phyloP scores from a whole-genome alignment of 306 rosid species.

The Fragaria ananassa region DNA sequence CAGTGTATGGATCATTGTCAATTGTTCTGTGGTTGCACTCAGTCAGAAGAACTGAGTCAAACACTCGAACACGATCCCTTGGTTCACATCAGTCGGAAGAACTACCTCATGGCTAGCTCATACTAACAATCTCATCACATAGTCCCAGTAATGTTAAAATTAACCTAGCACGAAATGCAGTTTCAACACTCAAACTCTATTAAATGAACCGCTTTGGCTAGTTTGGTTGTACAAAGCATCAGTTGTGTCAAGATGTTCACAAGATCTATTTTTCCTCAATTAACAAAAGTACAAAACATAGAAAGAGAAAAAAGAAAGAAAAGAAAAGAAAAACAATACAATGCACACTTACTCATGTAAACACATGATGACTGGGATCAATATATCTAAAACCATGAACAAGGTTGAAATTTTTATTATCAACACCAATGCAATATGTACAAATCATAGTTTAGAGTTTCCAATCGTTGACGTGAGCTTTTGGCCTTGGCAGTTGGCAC shows the following conservation, averaged over 20 bases:
- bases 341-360: not conserved
- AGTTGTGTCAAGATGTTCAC: not conserved
- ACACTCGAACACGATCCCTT: too few relatives aligned
- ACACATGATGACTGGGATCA: not conserved
- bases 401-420: constrained; percentile 7
- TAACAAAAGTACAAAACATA: not conserved
- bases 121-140: too few relatives aligned
- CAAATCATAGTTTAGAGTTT: constrained; percentile 17
- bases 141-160: not conserved
- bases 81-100: too few relatives aligned
- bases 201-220: not conserved
- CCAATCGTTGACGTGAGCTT: constrained; percentile 15
- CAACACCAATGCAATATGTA: constrained; percentile 15
- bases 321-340: not conserved
- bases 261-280: not conserved
- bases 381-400: constrained; percentile 1
- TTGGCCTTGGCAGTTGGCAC: not conserved
- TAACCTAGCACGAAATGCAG: not conserved
- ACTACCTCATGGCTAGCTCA: too few relatives aligned
- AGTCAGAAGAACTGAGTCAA: too few relatives aligned
- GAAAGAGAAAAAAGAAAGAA: not conserved
- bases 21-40: too few relatives aligned
- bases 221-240: not conserved
- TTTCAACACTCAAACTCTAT: not conserved
- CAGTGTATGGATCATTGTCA: too few relatives aligned